These are phyloP conservation scores for Artemisia argyi DNA, from an alignment of 129 eudicot species.

Conservation along the genomic window DNA sequence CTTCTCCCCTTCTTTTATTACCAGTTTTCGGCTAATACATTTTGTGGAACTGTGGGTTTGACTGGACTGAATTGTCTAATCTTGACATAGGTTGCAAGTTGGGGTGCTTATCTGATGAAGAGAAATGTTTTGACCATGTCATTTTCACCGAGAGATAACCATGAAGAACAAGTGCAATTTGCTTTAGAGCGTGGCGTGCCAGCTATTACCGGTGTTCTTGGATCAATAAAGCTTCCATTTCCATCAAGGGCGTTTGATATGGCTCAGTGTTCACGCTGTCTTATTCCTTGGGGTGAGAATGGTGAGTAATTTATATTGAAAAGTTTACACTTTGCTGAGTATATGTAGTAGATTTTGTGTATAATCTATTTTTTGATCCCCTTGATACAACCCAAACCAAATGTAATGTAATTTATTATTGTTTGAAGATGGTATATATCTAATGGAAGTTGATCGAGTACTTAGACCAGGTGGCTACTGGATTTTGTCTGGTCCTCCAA, in stretches of 20 bases:
- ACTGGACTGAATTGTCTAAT: background rate
- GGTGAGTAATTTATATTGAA: constrained; percentile 6
- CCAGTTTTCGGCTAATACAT: background rate
- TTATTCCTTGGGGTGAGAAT: constrained; percentile 56
- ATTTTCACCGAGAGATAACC: constrained; percentile 52
- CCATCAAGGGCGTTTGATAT: constrained; percentile 55
- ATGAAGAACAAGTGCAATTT: constrained; percentile 54
- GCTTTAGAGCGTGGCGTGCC: constrained; percentile 52
- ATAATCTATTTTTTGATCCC: too few relatives aligned
- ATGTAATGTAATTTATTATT: background rate
- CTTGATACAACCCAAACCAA: background rate
- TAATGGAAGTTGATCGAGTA: constrained; percentile 93
- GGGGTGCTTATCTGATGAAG: constrained; percentile 48
- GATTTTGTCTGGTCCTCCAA: constrained; percentile 97
- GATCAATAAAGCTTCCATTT: constrained; percentile 58
- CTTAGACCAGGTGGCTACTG: constrained; percentile 94
- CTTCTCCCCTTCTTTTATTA: background rate
- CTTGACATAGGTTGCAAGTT: constrained; percentile 49
- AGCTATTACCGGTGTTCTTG: constrained; percentile 59
- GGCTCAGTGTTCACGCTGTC: constrained; percentile 60
- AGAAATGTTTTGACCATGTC: constrained; percentile 52
- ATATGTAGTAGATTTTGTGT: background rate
- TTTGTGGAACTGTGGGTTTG: background rate
- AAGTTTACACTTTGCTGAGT: too few relatives aligned
- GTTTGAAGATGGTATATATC: constrained; percentile 69